A percentile compares a stretch with the other conserved stretches of the same genome.
Evolutionary conservation across 179 eudicot species (phyloP).

Genomic region (Camellia oleifera): DNA sequence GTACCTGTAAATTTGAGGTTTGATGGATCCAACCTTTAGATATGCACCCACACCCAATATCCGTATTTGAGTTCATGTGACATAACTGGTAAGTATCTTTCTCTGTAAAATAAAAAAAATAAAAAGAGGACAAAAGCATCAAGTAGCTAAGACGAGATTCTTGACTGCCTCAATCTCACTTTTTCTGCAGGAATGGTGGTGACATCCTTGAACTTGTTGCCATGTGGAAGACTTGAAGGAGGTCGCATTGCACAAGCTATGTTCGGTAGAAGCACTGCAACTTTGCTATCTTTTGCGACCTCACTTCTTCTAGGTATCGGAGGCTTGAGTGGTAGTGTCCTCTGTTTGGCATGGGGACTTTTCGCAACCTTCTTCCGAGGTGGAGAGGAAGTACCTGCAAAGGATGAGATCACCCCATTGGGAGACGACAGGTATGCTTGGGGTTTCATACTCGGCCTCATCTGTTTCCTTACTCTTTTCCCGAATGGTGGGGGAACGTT

Average conservation of each 20-base stretch:
- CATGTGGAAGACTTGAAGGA: slow-evolving; percentile 94
- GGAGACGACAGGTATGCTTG: slow-evolving; percentile 84
- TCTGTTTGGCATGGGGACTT: slow-evolving; percentile 93
- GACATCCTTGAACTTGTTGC: slow-evolving; percentile 87
- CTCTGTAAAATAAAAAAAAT: too few relatives aligned
- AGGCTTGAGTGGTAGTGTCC: slow-evolving; percentile 84
- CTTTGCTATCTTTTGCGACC: slow-evolving; percentile 62
- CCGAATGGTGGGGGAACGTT: slow-evolving; percentile 93
- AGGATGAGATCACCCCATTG: slow-evolving; percentile 82
- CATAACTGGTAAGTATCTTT: too few relatives aligned
- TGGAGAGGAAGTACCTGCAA: slow-evolving; percentile 79
- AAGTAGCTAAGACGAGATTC: background rate
- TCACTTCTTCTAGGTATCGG: slow-evolving; percentile 81
- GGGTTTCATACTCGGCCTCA: slow-evolving; percentile 75
- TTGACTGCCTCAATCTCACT: background rate
- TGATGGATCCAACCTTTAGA: too few relatives aligned
- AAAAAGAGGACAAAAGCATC: background rate
- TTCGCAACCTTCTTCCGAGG: slow-evolving; percentile 93
- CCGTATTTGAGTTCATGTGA: too few relatives aligned
- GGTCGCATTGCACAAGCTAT: slow-evolving; percentile 96
- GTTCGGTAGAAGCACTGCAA: slow-evolving; percentile 84
- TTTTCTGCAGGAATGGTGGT: slow-evolving; percentile 78
- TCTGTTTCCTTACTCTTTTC: slow-evolving; percentile 70
- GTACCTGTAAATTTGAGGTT: too few relatives aligned
- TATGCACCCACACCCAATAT: too few relatives aligned